These are phyloP conservation scores for Neonectria magnoliae DNA, from an alignment of 2,329 filamentous ascomycete genomes.

Conservation along the genomic window DNA sequence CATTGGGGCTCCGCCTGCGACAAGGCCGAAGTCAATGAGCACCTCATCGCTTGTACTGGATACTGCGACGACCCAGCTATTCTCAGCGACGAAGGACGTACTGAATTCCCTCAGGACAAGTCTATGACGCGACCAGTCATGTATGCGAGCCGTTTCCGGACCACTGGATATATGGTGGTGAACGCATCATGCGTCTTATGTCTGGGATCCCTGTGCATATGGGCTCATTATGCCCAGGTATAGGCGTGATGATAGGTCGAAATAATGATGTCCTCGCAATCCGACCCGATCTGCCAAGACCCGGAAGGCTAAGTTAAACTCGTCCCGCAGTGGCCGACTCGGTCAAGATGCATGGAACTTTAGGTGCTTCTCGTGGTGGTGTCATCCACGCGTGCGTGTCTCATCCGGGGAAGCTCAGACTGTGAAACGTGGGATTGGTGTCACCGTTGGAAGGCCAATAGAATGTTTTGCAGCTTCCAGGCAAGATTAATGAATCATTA, in stretches of 20 bases:
- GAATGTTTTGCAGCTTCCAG: not conserved
- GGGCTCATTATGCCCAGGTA: not conserved
- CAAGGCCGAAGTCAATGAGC: not conserved
- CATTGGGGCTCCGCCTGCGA: not conserved
- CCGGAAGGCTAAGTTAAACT: not conserved
- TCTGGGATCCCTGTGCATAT: not conserved
- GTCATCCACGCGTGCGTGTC: not conserved
- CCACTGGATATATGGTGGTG: not conserved
- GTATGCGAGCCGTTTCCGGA: not conserved
- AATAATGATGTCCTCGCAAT: not conserved
- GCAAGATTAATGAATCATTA: not conserved
- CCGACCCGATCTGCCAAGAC: not conserved
- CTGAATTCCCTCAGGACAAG: not conserved
- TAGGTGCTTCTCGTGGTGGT: not conserved
- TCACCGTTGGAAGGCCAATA: not conserved
- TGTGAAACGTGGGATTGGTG: not conserved
- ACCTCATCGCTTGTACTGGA: not conserved
- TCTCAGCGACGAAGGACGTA: not conserved
- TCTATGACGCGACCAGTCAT: not conserved
- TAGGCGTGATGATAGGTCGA: not conserved
- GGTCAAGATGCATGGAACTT: not conserved
- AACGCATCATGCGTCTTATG: not conserved
- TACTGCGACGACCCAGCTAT: not conserved
- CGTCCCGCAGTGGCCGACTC: not conserved
- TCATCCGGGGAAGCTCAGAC: not conserved